Conservation (phyloP, 306 rosid species). For the Glycine latifolia region DNA sequence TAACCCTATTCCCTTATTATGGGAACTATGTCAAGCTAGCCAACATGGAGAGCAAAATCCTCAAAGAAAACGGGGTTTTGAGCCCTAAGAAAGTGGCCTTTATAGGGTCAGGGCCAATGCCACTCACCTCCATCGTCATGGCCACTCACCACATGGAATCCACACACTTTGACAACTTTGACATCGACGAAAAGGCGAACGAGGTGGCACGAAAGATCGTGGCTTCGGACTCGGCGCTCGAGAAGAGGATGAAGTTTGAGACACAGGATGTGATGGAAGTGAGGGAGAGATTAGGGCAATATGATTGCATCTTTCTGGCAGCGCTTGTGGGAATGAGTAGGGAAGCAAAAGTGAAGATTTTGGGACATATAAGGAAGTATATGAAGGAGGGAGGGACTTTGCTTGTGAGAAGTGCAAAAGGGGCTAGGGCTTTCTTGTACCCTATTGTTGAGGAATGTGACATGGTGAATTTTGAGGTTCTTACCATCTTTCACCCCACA, state of each 20-base stretch:
- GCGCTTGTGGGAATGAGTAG: constrained; percentile 76
- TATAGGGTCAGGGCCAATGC: constrained; percentile 89
- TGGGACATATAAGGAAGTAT: constrained; percentile 60
- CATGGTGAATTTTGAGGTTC: constrained; percentile 64
- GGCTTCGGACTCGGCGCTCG: constrained; percentile 57
- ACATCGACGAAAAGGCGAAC: constrained; percentile 68
- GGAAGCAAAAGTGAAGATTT: constrained; percentile 62
- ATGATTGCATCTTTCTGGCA: constrained; percentile 78
- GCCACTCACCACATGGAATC: constrained; percentile 69
- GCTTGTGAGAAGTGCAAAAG: constrained; percentile 79
- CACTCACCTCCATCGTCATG: constrained; percentile 73
- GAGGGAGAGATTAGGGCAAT: constrained; percentile 60
- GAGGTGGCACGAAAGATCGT: constrained; percentile 62
- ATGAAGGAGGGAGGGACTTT: constrained; percentile 73
- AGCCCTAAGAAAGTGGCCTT: constrained; percentile 68
- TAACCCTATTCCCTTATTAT: constrained; percentile 72
- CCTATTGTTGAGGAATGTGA: constrained; percentile 68
- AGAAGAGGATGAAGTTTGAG: constrained; percentile 78
- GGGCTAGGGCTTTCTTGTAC: constrained; percentile 80
- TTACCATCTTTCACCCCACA: constrained; percentile 68
- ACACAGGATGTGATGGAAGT: constrained; percentile 64
- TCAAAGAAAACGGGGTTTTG: constrained; percentile 54
- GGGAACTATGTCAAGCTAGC: constrained; percentile 73
- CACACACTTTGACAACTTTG: constrained; percentile 72
- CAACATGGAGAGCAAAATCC: constrained; percentile 60